Percentiles rank a stretch among this genome's conserved stretches.
Evolutionary conservation across 2,329 filamentous ascomycete species (phyloP).

Genomic region (Xylaria sp.): DNA sequence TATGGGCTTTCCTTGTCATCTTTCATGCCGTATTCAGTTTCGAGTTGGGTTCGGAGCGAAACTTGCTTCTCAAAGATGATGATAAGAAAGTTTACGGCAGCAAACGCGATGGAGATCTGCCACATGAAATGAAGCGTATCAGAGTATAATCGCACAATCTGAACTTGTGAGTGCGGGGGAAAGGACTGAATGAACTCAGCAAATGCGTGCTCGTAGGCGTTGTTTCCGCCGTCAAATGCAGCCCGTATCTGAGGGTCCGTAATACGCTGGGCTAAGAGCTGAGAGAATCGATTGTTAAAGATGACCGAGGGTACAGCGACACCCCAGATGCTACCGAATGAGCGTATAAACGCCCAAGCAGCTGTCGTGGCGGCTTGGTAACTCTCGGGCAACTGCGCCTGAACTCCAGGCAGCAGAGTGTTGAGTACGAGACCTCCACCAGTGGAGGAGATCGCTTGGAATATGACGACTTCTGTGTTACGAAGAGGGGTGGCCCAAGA

Average conservation of each 20-base stretch:
- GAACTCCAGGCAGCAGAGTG: constrained; percentile 8
- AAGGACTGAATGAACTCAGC: constrained; percentile 10
- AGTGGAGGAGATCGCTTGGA: constrained; percentile 4
- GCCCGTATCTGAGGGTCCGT: not conserved
- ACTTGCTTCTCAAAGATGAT: constrained; percentile 24
- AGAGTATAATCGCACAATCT: constrained; percentile 13
- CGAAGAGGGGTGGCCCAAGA: too few species aligned
- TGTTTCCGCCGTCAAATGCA: not conserved
- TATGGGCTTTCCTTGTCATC: not conserved
- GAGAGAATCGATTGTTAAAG: constrained; percentile 42
- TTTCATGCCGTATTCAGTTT: constrained; percentile 21
- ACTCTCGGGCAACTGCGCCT: constrained; percentile 10
- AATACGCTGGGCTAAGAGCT: not conserved
- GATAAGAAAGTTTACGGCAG: constrained; percentile 8
- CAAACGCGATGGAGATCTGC: constrained; percentile 13
- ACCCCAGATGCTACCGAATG: constrained; percentile 55
- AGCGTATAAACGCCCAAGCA: constrained; percentile 54
- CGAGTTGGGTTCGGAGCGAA: constrained; percentile 17
- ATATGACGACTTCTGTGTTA: not conserved
- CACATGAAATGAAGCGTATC: constrained; percentile 17
- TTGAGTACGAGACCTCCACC: constrained; percentile 10
- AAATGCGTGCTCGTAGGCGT: constrained; percentile 14
- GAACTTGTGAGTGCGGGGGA: not conserved
- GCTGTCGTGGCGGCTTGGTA: constrained; percentile 46
- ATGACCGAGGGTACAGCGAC: constrained; percentile 54